Base-by-base conservation (phyloP, 768 basidiomycete species). In the Leccinum sublutescens region DNA sequence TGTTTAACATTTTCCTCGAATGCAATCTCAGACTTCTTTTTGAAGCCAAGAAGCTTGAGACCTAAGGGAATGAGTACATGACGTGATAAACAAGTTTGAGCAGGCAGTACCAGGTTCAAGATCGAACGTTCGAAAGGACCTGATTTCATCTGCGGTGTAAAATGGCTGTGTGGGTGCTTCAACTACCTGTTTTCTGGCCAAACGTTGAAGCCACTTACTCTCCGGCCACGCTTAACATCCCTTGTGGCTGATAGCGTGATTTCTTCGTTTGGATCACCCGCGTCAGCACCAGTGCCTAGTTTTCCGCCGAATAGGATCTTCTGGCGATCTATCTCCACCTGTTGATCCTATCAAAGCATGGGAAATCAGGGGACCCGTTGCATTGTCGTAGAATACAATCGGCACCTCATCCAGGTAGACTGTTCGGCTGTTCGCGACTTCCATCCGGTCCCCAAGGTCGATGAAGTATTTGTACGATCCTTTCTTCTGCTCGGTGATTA, bases 1-100 rank as follows among this genome's bases (percentile, higher is more conserved):
- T 98, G 95, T 68, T 93, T 96, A 68, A 97, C 74, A 64, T 95
- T 96, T 69, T 98, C 93, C 69, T 95, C 90, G 64, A 95, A 90
- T 2, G 76, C 75, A 1, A 98, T 80, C 62, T 88, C 81, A 5
- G 73, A 73, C 12, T 80, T 81, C 55, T 88, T 79, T 70, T 95
- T 94, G 79, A 98, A 98, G 5, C 97, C 97, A 27, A 99, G 85
- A 5, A 99, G 85, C 71, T 89, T 94, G 69, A 99, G 83, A 11
- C 87, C 93, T 92, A 59, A 27, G 52, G 3, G 14, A 21, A 5
- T 25, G 31, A 50, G 19, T 25, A 34, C 4, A 27, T 60, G 15
- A 52, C 52, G 15, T 3, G 53, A 57, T 31, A 36, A 11, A 23
- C 21, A 23, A 1, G 14, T 36, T 11, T 12, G 52, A 21, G 14